Base-by-base conservation (phyloP, 2,329 filamentous ascomycete genomes). In the Ceratocystis destructans region DNA sequence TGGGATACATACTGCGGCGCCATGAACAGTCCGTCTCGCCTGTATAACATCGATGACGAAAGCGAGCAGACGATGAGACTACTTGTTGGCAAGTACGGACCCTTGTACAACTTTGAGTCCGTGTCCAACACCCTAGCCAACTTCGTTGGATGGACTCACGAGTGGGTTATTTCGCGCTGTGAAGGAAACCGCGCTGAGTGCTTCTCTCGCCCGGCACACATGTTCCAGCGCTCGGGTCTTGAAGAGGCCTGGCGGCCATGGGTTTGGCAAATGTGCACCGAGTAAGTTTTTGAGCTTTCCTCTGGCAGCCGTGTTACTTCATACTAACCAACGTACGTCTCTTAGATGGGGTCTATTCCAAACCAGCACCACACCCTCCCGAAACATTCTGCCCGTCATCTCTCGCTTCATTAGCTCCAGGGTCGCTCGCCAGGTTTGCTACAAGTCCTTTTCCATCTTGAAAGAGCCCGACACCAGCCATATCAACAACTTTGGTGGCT, bases 401-500 rank as follows among this genome's bases (percentile, higher is more conserved):
- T 93, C 89, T 0, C 86, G 90, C 15, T 79, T 84, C 2, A 78
- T 90, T 45, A 82, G 86, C 69, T 71, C 90, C 0, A 78, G 85
- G 1, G 90, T 86, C 73, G 74, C 78, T 2, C 83, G 82, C 0
- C 74, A 80, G 2, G 78, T 86, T 70, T 95, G 90, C 76, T 78
- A 79, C 0, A 77, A 82, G 6, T 82, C 83, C 0, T 95, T 91
- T 79, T 87, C 87, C 75, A 84, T 92, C 72, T 84, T 81, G 0
- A 74, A 77, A 0, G 82, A 81, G 0, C 82, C 90, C 0, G 78
- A 91, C 64, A 76, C 87, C 0, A 79, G 83, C 1, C 78, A 78
- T 0, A 84, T 94, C 74, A 94, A 95, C 78, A 85, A 87, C 72
- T 87, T 88, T 69, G 90, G 90, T 53, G 88, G 85, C 12, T 88